Evolutionary conservation across 2,329 filamentous ascomycete genomes (phyloP).

Genomic region (Trichoderma hamatum): DNA sequence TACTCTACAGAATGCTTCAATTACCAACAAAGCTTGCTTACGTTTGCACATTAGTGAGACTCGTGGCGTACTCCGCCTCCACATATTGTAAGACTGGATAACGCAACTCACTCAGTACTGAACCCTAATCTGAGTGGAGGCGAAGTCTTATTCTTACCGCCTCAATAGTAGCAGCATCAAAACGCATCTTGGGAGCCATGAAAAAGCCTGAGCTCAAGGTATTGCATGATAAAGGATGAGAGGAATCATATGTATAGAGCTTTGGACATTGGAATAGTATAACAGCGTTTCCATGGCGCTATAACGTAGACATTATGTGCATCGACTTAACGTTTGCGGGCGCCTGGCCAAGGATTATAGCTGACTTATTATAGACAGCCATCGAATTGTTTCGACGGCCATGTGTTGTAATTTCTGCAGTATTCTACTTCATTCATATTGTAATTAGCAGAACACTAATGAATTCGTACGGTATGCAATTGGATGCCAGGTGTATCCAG

Average conservation of each 20-base stretch:
- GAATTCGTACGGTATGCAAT: not conserved
- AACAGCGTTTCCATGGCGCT: not conserved
- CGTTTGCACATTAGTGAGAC: not conserved
- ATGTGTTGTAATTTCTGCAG: not conserved
- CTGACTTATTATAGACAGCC: not conserved
- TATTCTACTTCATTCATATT: not conserved
- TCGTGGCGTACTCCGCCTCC: constrained; percentile 17
- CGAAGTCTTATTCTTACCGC: not conserved
- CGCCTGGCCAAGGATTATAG: not conserved
- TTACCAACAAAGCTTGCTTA: not conserved
- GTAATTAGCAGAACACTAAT: not conserved
- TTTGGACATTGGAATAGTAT: not conserved
- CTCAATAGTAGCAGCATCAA: not conserved
- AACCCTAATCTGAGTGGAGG: constrained; percentile 7
- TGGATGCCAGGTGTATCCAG: not conserved
- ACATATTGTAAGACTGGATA: not conserved
- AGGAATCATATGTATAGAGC: too few species aligned
- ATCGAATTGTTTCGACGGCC: not conserved
- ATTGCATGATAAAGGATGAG: too few species aligned
- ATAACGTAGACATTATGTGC: not conserved
- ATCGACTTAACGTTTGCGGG: not conserved
- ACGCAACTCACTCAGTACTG: not conserved
- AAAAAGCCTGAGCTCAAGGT: not conserved
- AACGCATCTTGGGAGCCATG: not conserved
- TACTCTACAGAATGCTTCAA: not conserved